Evolutionary conservation across 306 rosid genomes (phyloP).

Genomic region (Vigna mungo): DNA sequence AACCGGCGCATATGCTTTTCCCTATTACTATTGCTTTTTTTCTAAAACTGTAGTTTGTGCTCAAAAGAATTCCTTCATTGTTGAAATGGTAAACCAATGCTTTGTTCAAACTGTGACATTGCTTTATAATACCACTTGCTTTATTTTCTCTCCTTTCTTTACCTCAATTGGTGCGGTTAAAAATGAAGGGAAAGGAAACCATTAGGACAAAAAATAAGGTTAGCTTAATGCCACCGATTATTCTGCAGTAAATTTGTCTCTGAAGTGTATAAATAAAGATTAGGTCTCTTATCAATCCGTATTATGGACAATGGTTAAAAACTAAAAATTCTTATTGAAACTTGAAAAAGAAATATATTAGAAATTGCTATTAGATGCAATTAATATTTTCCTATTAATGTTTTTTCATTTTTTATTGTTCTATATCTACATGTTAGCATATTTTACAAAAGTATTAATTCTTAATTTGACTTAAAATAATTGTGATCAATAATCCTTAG

Average conservation of each 20-base stretch:
- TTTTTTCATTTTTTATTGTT: not conserved
- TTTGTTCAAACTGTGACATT: slow-evolving; percentile 8
- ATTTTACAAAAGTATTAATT: not conserved
- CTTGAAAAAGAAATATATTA: no score
- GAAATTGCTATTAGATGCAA: no score
- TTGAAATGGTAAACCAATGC: slow-evolving; percentile 10
- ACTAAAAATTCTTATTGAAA: not conserved
- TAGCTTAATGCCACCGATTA: not conserved
- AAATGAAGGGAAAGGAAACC: not conserved
- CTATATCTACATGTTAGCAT: not conserved
- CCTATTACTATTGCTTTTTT: not conserved
- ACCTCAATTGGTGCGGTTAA: not conserved
- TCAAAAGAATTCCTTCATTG: not conserved
- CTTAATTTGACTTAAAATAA: not conserved
- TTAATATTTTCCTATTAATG: not conserved
- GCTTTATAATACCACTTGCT: not conserved
- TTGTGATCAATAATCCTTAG: not conserved
- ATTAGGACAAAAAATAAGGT: not conserved
- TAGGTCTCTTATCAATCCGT: not conserved
- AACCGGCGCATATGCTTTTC: not conserved
- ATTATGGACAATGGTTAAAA: not conserved
- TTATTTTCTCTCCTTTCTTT: not conserved
- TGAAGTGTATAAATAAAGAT: not conserved
- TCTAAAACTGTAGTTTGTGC: not conserved
- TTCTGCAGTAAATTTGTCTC: no score